A percentile compares a stretch with the other conserved stretches of the same genome.
These are phyloP conservation scores for Torulaspora indica DNA, from an alignment of 805 yeast genomes.

Conservation along the genomic window DNA sequence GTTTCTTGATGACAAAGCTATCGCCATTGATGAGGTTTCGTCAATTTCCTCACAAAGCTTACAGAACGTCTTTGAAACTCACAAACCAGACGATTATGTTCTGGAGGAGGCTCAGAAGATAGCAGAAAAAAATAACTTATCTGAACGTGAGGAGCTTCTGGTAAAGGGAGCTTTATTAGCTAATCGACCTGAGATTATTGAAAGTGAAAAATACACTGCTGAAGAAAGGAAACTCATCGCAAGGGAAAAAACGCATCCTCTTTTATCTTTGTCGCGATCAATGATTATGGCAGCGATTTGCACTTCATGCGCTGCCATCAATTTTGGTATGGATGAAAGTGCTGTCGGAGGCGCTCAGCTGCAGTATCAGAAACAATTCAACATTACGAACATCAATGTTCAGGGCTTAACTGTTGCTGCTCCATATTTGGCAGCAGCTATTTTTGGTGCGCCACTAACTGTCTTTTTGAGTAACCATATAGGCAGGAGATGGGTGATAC, in stretches of 20 bases:
- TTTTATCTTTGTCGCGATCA: slow-evolving; percentile 46
- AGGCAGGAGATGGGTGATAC: slow-evolving; percentile 60
- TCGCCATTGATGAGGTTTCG: slow-evolving; percentile 6
- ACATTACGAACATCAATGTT: slow-evolving; percentile 40
- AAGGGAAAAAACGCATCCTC: slow-evolving; percentile 45
- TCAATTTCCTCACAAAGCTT: slow-evolving; percentile 5
- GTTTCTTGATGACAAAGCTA: slow-evolving; percentile 2
- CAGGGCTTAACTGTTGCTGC: slow-evolving; percentile 61
- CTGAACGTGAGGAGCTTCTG: slow-evolving; percentile 36
- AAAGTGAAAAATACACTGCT: slow-evolving; percentile 36
- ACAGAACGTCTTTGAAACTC: slow-evolving; percentile 14
- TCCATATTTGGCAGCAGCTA: slow-evolving; percentile 58
- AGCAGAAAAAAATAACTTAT: slow-evolving; percentile 12
- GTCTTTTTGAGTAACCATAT: slow-evolving; percentile 47
- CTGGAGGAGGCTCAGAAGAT: slow-evolving; percentile 14
- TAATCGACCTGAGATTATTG: slow-evolving; percentile 43
- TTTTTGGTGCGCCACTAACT: slow-evolving; percentile 52
- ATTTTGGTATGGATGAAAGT: slow-evolving; percentile 70
- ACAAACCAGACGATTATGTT: slow-evolving; percentile 18
- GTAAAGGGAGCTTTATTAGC: slow-evolving; percentile 56
- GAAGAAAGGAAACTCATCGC: slow-evolving; percentile 35
- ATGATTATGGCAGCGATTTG: slow-evolving; percentile 61
- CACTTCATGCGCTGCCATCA: slow-evolving; percentile 50
- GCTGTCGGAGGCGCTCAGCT: slow-evolving; percentile 64
- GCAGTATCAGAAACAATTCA: slow-evolving; percentile 46